phyloP scores from a whole-genome alignment of 176 grass and related monocot species.

The Carex littledalei region DNA sequence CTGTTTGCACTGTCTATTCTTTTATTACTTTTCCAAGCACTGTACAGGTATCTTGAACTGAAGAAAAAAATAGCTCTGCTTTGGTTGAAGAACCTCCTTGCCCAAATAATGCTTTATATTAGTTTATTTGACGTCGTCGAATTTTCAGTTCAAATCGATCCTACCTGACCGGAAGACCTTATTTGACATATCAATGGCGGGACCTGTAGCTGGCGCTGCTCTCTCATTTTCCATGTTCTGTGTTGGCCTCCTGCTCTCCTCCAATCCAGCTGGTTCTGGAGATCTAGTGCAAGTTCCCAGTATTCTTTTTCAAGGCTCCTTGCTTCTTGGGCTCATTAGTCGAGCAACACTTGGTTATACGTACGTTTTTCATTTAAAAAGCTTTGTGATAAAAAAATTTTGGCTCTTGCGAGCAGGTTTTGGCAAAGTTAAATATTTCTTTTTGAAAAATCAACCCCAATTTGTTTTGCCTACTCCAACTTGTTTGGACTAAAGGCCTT shows the following conservation, averaged over 20 bases:
- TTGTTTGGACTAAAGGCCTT: too few species aligned
- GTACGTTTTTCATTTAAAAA: conserved; percentile 33
- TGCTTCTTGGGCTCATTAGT: conserved; percentile 92
- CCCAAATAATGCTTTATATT: neutral
- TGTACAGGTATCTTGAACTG: neutral
- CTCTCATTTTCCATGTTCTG: conserved; percentile 97
- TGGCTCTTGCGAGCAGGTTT: neutral
- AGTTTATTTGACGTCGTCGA: neutral
- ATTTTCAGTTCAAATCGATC: conserved; percentile 88
- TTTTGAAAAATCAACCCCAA: neutral
- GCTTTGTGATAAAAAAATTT: neutral
- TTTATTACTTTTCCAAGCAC: neutral
- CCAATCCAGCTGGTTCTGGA: conserved; percentile 57
- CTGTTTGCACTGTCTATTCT: neutral
- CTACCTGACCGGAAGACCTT: conserved; percentile 81
- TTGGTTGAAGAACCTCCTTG: neutral
- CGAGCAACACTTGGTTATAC: conserved; percentile 94
- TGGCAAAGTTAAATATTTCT: neutral
- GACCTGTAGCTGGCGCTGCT: conserved; percentile 85
- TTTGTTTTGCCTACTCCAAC: too few species aligned
- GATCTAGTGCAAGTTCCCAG: conserved; percentile 97
- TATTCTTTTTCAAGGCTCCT: conserved; percentile 89
- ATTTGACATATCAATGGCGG: conserved; percentile 84
- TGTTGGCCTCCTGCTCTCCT: conserved; percentile 88
- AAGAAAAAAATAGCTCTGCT: neutral